These are phyloP conservation scores for Angophora floribunda DNA, from an alignment of 345 rosid genomes.

Conservation along the genomic window DNA sequence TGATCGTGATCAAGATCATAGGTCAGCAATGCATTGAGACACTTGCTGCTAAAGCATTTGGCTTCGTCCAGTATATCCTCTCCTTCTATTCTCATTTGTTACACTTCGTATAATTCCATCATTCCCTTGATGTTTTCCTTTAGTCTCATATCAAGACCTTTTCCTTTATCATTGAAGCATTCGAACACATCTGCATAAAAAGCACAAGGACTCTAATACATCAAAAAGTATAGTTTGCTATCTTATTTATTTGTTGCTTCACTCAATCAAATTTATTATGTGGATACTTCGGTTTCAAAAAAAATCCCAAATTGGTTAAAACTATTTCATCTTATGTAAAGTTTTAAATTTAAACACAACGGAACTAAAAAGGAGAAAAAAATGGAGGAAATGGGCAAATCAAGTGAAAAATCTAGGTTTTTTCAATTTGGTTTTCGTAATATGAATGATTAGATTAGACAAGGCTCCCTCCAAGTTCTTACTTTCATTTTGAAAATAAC, in stretches of 20 bases:
- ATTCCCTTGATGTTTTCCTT: background rate
- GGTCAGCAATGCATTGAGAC: background rate
- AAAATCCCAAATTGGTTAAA: background rate
- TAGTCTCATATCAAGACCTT: background rate
- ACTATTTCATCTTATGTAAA: background rate
- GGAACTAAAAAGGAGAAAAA: background rate
- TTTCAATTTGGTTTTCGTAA: background rate
- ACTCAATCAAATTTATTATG: background rate
- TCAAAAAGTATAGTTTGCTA: background rate
- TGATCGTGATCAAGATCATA: background rate
- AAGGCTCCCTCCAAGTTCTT: background rate
- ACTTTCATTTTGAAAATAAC: fast-evolving
- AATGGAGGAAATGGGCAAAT: background rate
- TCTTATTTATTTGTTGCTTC: background rate
- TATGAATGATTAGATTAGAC: background rate
- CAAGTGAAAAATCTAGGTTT: background rate
- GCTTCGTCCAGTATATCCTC: slow-evolving; percentile 33
- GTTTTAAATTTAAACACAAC: background rate
- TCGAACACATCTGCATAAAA: slow-evolving; percentile 14
- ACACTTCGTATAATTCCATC: slow-evolving; percentile 35
- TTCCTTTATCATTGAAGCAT: slow-evolving; percentile 8
- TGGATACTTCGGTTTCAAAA: background rate
- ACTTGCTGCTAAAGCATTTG: background rate
- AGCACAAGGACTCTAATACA: background rate
- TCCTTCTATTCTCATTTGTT: slow-evolving; percentile 29